Conservation (phyloP, 768 basidiomycete species). For the Tubosaeta sp. region DNA sequence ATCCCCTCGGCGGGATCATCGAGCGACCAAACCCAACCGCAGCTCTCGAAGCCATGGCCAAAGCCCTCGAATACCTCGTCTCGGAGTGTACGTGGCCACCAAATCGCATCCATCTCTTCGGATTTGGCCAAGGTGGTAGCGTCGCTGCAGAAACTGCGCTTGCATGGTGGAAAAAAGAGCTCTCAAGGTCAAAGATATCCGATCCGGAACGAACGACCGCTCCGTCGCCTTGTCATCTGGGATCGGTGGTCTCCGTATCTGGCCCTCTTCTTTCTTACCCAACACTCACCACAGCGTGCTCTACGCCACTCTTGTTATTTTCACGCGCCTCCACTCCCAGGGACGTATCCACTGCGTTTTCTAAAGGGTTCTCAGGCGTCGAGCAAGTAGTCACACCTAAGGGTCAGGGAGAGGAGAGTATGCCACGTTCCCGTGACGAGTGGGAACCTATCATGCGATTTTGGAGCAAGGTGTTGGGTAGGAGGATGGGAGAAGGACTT, state of each 20-base stretch:
- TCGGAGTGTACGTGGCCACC: conserved; percentile 62
- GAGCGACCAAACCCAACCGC: conserved; percentile 67
- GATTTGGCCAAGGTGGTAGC: conserved; percentile 84
- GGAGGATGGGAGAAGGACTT: conserved; percentile 55
- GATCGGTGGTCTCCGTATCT: conserved; percentile 62
- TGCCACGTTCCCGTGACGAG: conserved; percentile 73
- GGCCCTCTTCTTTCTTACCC: conserved; percentile 81
- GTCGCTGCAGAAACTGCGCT: conserved; percentile 68
- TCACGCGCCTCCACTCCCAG: conserved; percentile 47
- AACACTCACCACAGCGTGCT: conserved; percentile 45
- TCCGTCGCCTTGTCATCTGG: conserved; percentile 39
- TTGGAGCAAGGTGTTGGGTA: conserved; percentile 68
- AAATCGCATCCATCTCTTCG: conserved; percentile 76
- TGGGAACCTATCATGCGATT: conserved; percentile 86
- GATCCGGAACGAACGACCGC: conserved; percentile 6
- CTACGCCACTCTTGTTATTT: conserved; percentile 61
- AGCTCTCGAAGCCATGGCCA: conserved; percentile 53
- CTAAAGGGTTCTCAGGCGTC: conserved; percentile 53
- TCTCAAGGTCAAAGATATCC: conserved; percentile 4
- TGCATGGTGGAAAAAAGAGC: conserved; percentile 46
- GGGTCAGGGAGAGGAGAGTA: conserved; percentile 41
- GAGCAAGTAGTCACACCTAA: conserved; percentile 46
- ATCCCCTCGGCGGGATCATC: conserved; percentile 70
- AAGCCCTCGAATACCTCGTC: conserved; percentile 53
- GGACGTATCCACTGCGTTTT: conserved; percentile 48